phyloP scores from a whole-genome alignment of 495 filamentous ascomycete species.

The Podospora pseudocomata region DNA sequence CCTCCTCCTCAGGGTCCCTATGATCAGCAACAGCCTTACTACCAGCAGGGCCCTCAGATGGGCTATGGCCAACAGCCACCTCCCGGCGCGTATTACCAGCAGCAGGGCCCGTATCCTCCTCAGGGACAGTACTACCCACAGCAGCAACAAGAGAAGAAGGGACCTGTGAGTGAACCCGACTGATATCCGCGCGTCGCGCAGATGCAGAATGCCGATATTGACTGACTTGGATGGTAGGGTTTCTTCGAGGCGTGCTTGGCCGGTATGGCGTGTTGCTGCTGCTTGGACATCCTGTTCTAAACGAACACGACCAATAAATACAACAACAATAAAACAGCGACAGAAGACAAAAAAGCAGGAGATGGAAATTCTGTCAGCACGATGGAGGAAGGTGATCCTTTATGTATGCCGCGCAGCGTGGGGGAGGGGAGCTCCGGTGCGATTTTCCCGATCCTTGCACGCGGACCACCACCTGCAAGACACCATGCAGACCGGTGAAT shows the following conservation, averaged over 20 bases:
- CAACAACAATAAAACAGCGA: not conserved
- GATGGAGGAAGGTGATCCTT: not conserved
- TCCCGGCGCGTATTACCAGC: conserved; percentile 17
- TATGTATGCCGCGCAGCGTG: not conserved
- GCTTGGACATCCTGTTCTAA: conserved; percentile 47
- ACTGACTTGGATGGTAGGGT: conserved; percentile 17
- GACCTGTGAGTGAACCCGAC: conserved; percentile 20
- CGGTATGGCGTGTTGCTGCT: conserved; percentile 48
- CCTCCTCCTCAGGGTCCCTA: conserved; percentile 16
- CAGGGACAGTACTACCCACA: conserved; percentile 21
- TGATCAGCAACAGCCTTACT: conserved; percentile 29
- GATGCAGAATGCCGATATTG: not conserved
- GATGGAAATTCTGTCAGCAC: not conserved
- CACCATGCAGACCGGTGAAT: not conserved
- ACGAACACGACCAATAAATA: not conserved
- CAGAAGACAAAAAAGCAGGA: not conserved
- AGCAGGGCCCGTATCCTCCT: not conserved
- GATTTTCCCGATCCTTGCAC: not conserved
- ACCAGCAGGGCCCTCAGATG: conserved; percentile 41
- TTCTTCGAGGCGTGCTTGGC: conserved; percentile 38
- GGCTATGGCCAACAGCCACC: conserved; percentile 39
- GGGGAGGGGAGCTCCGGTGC: not conserved
- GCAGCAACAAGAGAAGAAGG: conserved; percentile 26
- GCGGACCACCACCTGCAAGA: not conserved
- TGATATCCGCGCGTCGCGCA: not conserved